Percentiles rank a stretch among this genome's conserved stretches.
Conservation (phyloP, 1,139 yeast genomes). For the Debaryomyces psychrophilus region DNA sequence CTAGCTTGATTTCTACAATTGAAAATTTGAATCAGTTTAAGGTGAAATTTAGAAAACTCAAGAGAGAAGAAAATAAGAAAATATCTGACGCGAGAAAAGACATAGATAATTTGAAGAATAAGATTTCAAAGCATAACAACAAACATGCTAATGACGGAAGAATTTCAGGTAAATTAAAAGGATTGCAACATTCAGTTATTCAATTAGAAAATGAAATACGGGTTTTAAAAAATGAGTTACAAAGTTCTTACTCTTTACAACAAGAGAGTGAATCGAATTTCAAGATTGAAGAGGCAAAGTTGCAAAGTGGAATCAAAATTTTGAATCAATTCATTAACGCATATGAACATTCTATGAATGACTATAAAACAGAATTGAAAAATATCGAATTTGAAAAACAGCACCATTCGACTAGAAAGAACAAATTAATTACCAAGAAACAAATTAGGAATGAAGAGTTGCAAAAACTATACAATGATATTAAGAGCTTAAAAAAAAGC, state of each 20-base stretch:
- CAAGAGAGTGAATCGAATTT: constrained; percentile 22
- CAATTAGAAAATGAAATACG: constrained; percentile 45
- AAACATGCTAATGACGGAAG: constrained; percentile 33
- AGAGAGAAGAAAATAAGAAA: constrained; percentile 63
- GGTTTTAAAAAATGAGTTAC: constrained; percentile 27
- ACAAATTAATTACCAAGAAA: constrained; percentile 32
- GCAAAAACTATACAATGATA: constrained; percentile 28
- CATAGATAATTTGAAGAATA: constrained; percentile 56
- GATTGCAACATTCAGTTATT: constrained; percentile 43
- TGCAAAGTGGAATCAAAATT: constrained; percentile 25
- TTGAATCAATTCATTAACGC: constrained; percentile 28
- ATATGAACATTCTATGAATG: constrained; percentile 31
- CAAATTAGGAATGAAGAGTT: constrained; percentile 30
- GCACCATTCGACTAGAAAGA: constrained; percentile 26
- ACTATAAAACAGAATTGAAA: constrained; percentile 28
- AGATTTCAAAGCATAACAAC: constrained; percentile 41
- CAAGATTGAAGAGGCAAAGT: constrained; percentile 24
- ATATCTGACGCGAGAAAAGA: constrained; percentile 56
- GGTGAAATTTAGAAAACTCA: constrained; percentile 56
- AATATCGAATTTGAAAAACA: constrained; percentile 27
- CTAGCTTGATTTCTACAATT: constrained; percentile 63
- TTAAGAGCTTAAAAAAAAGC: constrained; percentile 33
- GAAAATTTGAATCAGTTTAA: constrained; percentile 55
- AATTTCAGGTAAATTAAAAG: constrained; percentile 43
- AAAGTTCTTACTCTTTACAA: constrained; percentile 21